Percentiles rank a stretch among this genome's conserved stretches.
Evolutionary conservation across 768 basidiomycete genomes (phyloP).

Genomic region (Macrocybe gigantea): DNA sequence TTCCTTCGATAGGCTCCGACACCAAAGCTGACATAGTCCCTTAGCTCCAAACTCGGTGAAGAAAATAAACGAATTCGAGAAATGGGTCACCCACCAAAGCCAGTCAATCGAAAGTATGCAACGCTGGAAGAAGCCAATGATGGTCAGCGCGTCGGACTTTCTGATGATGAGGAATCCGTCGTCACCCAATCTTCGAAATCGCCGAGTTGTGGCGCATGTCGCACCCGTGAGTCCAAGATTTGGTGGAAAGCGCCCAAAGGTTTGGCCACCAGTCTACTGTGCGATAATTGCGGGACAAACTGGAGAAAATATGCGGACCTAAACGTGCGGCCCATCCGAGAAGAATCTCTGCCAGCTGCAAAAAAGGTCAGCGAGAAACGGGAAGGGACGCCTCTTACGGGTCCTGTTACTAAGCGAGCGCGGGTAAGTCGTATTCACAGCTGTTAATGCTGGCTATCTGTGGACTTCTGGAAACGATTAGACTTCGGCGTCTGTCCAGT

Average conservation of each 20-base stretch:
- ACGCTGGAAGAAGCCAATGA: slow-evolving; percentile 31
- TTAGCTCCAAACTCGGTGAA: slow-evolving; percentile 62
- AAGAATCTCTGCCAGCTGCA: slow-evolving; percentile 56
- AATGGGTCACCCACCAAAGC: slow-evolving; percentile 28
- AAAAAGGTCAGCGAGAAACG: slow-evolving; percentile 52
- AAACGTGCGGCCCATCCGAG: slow-evolving; percentile 66
- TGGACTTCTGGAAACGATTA: background rate
- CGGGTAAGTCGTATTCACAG: slow-evolving; percentile 27
- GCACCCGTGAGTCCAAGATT: slow-evolving; percentile 66
- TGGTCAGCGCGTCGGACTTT: slow-evolving; percentile 43
- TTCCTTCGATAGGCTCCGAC: background rate
- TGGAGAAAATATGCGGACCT: slow-evolving; percentile 95
- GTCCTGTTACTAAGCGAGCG: slow-evolving; percentile 37
- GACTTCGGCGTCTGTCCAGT: slow-evolving; percentile 45
- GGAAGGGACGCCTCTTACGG: slow-evolving; percentile 48
- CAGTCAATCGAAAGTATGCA: slow-evolving; percentile 29
- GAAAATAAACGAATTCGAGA: slow-evolving; percentile 48
- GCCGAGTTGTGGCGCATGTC: slow-evolving; percentile 76
- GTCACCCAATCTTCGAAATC: slow-evolving; percentile 49
- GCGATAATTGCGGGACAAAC: slow-evolving; percentile 79
- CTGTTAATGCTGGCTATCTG: background rate
- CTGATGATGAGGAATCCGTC: slow-evolving; percentile 77
- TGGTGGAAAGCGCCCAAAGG: slow-evolving; percentile 97
- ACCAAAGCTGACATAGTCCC: slow-evolving; percentile 6
- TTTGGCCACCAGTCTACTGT: slow-evolving; percentile 70